Base-by-base conservation (phyloP, 768 basidiomycete genomes). In the Lentinula boryana region DNA sequence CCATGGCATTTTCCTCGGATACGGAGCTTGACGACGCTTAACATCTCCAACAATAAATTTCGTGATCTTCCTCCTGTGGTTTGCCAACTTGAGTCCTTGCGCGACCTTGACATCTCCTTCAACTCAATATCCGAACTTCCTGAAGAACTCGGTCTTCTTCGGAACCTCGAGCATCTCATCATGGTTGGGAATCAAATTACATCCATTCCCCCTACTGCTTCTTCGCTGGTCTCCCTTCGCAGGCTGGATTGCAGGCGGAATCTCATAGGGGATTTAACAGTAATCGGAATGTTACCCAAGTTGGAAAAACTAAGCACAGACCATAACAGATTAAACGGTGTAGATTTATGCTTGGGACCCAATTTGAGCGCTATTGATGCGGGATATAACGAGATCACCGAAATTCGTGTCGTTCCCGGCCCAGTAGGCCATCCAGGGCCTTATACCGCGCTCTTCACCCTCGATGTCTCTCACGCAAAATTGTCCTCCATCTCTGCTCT, bases 31-130 rank as follows among this genome's bases (percentile, higher is more conserved):
- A 84, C 82, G 53, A 84, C 84, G 27, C 82, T 98, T 64, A 96
- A 97, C 74, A 88, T 98, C 61, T 96, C 95, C 58, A 98, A 98
- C 74, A 99, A 98, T 79, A 92, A 93, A 70, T 94, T 98, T 71
- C 81, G 81, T 32, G 68, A 68, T 6, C 79, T 98, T 55, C 96
- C 96, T 0, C 64, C 76, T 0, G 89, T 89, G 38, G 82, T 99
- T 31, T 86, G 83, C 70, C 78, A 87, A 62, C 83, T 98, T 68
- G 72, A 77, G 4, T 80, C 75, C n/a, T 82, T 99, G 18, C 76
- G 81, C 40, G 92, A 95, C 66, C 85, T 99, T 18, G 95, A 98
- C 67, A 79, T 97, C 41, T 98, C 97, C 0, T 98, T 98, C 80
- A 99, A 99, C 76, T 84, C 81, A 71, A 86, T 98, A 61, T 79